A percentile compares a stretch with the other conserved stretches of the same genome.
These are phyloP conservation scores for Fusarium poae DNA, from an alignment of 2,329 filamentous ascomycete species.

Conservation along the genomic window DNA sequence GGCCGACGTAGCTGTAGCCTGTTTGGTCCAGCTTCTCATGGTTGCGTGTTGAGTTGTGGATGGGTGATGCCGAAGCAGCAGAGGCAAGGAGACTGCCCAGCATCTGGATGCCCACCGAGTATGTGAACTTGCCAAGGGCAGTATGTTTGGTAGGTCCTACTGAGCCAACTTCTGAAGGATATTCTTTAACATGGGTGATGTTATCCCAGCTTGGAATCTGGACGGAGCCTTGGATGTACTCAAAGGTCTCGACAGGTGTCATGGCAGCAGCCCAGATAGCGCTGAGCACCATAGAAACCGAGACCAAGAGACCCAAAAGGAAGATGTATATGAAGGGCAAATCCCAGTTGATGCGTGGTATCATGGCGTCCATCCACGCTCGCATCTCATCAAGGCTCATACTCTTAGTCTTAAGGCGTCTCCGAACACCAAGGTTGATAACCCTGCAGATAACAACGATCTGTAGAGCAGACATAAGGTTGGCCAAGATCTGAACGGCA, in stretches of 20 bases:
- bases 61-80: conserved; percentile 42
- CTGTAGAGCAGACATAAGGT: conserved; percentile 11
- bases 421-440: conserved; percentile 23
- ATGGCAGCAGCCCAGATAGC: conserved; percentile 44
- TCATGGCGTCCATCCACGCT: conserved; percentile 27
- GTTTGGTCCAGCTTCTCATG: conserved; percentile 49
- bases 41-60: conserved; percentile 25
- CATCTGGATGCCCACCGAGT: conserved; percentile 46
- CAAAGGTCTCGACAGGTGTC: conserved; percentile 38
- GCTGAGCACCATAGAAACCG: conserved; percentile 25
- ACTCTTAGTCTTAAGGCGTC: conserved; percentile 19
- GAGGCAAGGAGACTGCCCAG: conserved; percentile 38
- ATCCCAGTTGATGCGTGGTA: conserved; percentile 27
- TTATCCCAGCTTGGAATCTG: conserved; percentile 39
- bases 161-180: conserved; percentile 40
- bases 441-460: conserved; percentile 6
- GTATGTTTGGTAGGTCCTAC: conserved; percentile 36
- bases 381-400: conserved; percentile 27
- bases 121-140: conserved; percentile 42
- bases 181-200: conserved; percentile 39
- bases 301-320: conserved; percentile 9
- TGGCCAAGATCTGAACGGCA: conserved; percentile 16
- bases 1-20: conserved; percentile 45
- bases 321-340: conserved; percentile 8
- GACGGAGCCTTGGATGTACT: conserved; percentile 32